Percentiles rank a stretch among this genome's conserved stretches.
phyloP scores from a whole-genome alignment of 1,284 basidiomycete species.

The Cutaneotrichosporon curvatum region DNA sequence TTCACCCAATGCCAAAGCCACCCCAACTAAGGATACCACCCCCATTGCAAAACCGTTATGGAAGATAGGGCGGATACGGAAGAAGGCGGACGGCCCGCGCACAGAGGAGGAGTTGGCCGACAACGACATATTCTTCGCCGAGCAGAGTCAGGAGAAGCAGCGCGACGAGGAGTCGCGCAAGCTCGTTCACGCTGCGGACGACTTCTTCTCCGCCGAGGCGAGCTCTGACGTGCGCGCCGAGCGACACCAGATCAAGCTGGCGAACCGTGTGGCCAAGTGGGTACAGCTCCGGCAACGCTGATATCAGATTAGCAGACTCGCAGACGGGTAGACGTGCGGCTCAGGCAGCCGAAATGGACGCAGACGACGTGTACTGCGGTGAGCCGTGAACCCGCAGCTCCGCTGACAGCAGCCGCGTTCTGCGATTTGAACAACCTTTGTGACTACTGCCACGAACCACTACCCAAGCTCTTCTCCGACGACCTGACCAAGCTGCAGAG shows the following conservation, averaged over 20 bases:
- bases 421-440: constrained; percentile 4
- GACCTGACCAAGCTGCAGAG: constrained; percentile 8
- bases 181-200: neutral
- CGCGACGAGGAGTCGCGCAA: neutral
- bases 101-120: neutral
- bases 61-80: neutral
- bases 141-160: neutral
- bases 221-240: no score
- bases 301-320: no score
- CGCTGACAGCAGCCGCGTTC: constrained; percentile 1
- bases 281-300: no score
- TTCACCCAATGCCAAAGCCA: no score
- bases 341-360: neutral
- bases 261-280: no score
- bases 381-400: neutral
- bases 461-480: constrained; percentile 18
- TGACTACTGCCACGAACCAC: constrained; percentile 20
- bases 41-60: neutral
- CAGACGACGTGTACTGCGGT: constrained; percentile 7
- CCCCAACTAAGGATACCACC: no score
- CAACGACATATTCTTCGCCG: neutral
- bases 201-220: neutral
- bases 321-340: neutral
- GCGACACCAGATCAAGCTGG: no score
- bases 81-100: neutral